A percentile compares a stretch with the other conserved stretches of the same genome.
These are phyloP conservation scores for Coemansia sp. DNA, from an alignment of 192 early-diverging fungal genomes.

Conservation along the genomic window DNA sequence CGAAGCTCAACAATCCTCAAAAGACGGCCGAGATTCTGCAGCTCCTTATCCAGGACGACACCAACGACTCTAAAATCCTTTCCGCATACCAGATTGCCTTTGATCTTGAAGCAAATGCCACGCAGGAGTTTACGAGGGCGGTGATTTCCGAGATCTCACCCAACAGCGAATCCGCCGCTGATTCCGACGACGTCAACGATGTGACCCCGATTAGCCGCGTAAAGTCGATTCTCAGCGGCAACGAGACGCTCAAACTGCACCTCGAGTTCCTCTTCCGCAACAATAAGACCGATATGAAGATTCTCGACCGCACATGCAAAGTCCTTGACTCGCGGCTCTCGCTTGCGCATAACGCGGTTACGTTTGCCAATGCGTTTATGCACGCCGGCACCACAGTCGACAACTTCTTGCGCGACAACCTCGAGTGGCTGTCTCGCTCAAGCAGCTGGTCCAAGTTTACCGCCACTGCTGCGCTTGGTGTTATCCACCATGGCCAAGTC, in stretches of 20 bases:
- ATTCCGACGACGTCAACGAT: background rate
- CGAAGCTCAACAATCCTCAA: conserved; percentile 83
- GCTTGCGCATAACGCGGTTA: conserved; percentile 91
- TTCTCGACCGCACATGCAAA: conserved; percentile 90
- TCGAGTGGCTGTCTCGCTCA: conserved; percentile 96
- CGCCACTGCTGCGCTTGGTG: conserved; percentile 95
- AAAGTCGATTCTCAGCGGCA: conserved; percentile 81
- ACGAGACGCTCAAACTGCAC: conserved; percentile 86
- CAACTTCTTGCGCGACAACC: conserved; percentile 93
- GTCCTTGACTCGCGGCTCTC: conserved; percentile 88
- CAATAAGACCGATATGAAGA: conserved; percentile 94
- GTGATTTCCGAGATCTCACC: conserved; percentile 62
- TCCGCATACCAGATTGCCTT: conserved; percentile 98
- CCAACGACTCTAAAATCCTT: conserved; percentile 66
- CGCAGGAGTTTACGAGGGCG: conserved; percentile 92
- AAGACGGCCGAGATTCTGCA: conserved; percentile 75
- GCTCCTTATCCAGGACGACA: conserved; percentile 60
- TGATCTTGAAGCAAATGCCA: conserved; percentile 94
- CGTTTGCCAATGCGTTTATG: conserved; percentile 98
- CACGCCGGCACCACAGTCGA: conserved; percentile 97
- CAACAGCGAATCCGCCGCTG: conserved; percentile 12
- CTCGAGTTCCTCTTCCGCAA: conserved; percentile 95
- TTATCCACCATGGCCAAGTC: conserved; percentile 98
- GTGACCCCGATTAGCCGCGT: conserved; percentile 60
- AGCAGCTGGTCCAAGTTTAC: conserved; percentile 99